Evolutionary conservation across 352 stramenopile genomes (phyloP).

Genomic region (Phytophthora melonis): DNA sequence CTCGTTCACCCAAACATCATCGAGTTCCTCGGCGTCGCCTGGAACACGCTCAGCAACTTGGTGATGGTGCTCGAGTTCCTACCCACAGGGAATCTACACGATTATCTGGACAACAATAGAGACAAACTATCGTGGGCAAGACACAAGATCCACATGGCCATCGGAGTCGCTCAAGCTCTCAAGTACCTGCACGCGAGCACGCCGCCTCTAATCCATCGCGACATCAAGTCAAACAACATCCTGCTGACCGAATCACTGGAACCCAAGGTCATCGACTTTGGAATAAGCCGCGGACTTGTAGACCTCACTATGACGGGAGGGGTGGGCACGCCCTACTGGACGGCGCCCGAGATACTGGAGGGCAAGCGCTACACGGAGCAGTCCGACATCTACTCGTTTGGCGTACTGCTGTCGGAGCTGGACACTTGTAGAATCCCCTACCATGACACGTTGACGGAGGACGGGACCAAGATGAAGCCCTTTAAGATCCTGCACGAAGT

Average conservation of each 20-base stretch:
- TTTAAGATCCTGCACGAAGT: constrained; percentile 57
- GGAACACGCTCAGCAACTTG: constrained; percentile 49
- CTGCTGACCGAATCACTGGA: constrained; percentile 71
- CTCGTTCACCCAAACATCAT: constrained; percentile 62
- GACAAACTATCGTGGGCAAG: constrained; percentile 40
- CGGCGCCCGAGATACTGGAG: constrained; percentile 75
- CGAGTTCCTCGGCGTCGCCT: constrained; percentile 60
- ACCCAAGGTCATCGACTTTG: constrained; percentile 87
- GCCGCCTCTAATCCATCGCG: constrained; percentile 46
- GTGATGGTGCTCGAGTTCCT: constrained; percentile 47
- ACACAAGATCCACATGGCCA: constrained; percentile 59
- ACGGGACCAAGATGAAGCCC: constrained; percentile 23
- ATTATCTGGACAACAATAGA: constrained; percentile 26
- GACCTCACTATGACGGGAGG: constrained; percentile 59
- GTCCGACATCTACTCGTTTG: constrained; percentile 77
- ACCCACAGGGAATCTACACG: constrained; percentile 30
- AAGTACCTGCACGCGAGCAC: constrained; percentile 41
- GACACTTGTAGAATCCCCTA: constrained; percentile 48
- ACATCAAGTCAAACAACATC: constrained; percentile 62
- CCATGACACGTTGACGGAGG: constrained; percentile 26
- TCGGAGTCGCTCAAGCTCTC: constrained; percentile 43
- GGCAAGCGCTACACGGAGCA: constrained; percentile 61
- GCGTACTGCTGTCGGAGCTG: constrained; percentile 61
- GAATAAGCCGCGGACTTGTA: constrained; percentile 47
- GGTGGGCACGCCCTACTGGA: constrained; percentile 86